Evolutionary conservation across 805 yeast species (phyloP).

Genomic region (Yarrowia keelungensis): DNA sequence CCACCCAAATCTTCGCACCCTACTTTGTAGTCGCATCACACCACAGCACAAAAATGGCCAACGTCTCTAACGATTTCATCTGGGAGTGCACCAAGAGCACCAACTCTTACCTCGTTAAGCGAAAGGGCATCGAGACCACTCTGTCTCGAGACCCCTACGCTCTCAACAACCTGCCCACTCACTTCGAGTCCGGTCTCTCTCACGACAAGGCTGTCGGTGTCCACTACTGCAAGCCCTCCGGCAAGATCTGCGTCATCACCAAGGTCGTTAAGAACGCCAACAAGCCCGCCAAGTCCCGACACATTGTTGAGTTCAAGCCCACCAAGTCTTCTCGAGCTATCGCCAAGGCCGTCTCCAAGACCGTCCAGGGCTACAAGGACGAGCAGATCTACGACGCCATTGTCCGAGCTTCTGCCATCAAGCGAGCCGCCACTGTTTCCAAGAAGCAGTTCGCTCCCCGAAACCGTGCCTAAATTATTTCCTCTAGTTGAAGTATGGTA

Average conservation of each 20-base stretch:
- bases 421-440: constrained; percentile 52
- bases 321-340: constrained; percentile 55
- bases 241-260: constrained; percentile 54
- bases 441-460: constrained; percentile 50
- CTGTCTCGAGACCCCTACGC: constrained; percentile 61
- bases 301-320: constrained; percentile 53
- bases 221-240: constrained; percentile 49
- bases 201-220: constrained; percentile 60
- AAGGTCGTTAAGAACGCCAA: constrained; percentile 56
- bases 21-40: constrained; percentile 33
- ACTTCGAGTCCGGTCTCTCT: constrained; percentile 57
- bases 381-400: constrained; percentile 59
- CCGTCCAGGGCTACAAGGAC: constrained; percentile 57
- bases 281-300: constrained; percentile 56
- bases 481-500: constrained; percentile 14
- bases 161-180: constrained; percentile 57
- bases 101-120: constrained; percentile 58
- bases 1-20: constrained; percentile 29
- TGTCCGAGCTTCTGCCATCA: constrained; percentile 57
- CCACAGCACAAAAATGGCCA: constrained; percentile 40
- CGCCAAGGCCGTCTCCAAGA: constrained; percentile 57
- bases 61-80: constrained; percentile 54
- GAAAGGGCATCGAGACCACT: constrained; percentile 52
- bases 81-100: constrained; percentile 60
- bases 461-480: constrained; percentile 40